Percentiles rank a stretch among this genome's conserved stretches.
phyloP scores from a whole-genome alignment of 495 filamentous ascomycete genomes.

The Trichoderma parareesei region DNA sequence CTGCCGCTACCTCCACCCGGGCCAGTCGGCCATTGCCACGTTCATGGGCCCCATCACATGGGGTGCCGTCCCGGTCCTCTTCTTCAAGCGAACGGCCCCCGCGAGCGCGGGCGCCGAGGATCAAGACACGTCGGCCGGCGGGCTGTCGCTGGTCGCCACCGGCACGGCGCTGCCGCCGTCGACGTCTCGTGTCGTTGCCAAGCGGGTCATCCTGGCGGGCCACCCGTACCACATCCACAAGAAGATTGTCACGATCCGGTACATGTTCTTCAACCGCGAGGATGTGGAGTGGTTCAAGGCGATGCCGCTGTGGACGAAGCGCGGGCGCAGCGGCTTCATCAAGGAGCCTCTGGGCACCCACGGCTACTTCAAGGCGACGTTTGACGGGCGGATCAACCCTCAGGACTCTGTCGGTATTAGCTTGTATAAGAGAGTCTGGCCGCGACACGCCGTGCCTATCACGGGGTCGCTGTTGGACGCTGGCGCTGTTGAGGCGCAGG shows the following conservation, averaged over 20 bases:
- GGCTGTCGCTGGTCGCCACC: constrained; percentile 66
- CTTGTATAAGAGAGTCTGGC: constrained; percentile 91
- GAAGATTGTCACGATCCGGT: constrained; percentile 87
- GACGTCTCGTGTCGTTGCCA: constrained; percentile 74
- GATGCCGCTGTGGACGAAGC: constrained; percentile 84
- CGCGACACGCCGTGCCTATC: constrained; percentile 55
- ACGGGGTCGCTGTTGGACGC: constrained; percentile 28
- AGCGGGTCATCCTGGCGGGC: constrained; percentile 88
- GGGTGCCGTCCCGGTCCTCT: constrained; percentile 82
- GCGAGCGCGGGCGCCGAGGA: constrained; percentile 19
- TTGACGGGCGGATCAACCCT: constrained; percentile 91
- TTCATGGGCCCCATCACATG: constrained; percentile 88
- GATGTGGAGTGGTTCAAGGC: constrained; percentile 97
- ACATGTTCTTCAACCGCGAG: constrained; percentile 98
- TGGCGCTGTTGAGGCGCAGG: constrained; percentile 12
- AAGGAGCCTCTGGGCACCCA: constrained; percentile 94
- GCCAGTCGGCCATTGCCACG: constrained; percentile 80
- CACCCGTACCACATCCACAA: constrained; percentile 99
- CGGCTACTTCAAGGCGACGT: constrained; percentile 98
- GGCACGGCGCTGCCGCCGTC: constrained; percentile 79
- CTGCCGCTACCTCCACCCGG: constrained; percentile 86
- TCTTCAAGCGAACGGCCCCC: constrained; percentile 56
- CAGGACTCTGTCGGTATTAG: constrained; percentile 88
- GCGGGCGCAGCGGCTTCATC: constrained; percentile 79
- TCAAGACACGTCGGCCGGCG: constrained; percentile 22